phyloP scores from a whole-genome alignment of 169 alveolate species.

The Plasmodium knowlesi region DNA sequence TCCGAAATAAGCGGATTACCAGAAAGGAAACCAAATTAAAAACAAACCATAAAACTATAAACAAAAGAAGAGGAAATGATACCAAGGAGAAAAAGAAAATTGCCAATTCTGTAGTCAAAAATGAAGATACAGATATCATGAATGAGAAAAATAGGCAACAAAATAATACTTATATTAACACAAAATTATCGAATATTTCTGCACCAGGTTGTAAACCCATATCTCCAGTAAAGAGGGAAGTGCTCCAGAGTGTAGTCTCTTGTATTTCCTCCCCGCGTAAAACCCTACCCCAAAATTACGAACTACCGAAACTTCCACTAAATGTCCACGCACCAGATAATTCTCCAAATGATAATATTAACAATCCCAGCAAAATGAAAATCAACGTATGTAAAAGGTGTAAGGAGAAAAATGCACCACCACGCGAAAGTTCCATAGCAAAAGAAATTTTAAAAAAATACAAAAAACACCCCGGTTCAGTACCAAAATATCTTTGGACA shows the following conservation, averaged over 20 bases:
- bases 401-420: not conserved
- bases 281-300: not conserved
- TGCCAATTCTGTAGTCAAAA: not conserved
- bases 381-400: constrained; percentile 23
- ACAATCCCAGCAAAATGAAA: constrained; percentile 18
- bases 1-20: not conserved
- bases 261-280: not conserved
- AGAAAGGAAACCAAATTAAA: constrained; percentile 33
- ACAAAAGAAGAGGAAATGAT: not conserved
- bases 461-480: constrained; percentile 30
- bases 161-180: not conserved
- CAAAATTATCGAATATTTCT: not conserved
- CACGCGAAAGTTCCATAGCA: constrained; percentile 32
- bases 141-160: constrained; percentile 12
- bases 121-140: not conserved
- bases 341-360: constrained; percentile 2
- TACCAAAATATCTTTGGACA: constrained; percentile 81
- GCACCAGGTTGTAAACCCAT: not conserved
- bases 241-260: not conserved
- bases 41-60: not conserved
- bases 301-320: not conserved
- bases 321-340: not conserved
- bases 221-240: constrained; percentile 1
- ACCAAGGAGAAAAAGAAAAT: not conserved
- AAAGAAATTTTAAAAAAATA: constrained; percentile 11